Percentiles rank a stretch among this genome's conserved stretches.
phyloP scores from a whole-genome alignment of 139 green algal species.

The Volvox reticuliferus region DNA sequence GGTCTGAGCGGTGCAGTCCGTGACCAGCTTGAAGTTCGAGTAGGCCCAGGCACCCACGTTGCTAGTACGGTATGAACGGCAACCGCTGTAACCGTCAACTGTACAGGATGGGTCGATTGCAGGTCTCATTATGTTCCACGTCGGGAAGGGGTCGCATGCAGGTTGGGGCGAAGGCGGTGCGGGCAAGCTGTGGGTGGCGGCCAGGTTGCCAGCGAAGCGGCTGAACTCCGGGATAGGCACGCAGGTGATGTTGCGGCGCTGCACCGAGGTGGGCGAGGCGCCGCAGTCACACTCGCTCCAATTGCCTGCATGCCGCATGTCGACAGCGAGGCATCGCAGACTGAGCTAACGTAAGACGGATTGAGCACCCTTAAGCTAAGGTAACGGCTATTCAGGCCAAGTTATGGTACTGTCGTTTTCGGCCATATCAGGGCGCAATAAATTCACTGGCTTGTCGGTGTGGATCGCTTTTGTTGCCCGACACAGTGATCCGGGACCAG shows the following conservation, averaged over 20 bases:
- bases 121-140: background rate
- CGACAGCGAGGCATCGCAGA: too few relatives aligned
- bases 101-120: background rate
- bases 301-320: background rate
- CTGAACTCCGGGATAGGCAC: background rate
- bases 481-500: too few relatives aligned
- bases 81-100: background rate
- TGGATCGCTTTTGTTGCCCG: too few relatives aligned
- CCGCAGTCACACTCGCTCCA: conserved; percentile 20
- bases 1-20: conserved; percentile 24
- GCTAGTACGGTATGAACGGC: conserved; percentile 4
- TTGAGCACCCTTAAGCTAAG: too few relatives aligned
- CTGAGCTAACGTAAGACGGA: too few relatives aligned
- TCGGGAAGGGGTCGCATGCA: background rate
- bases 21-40: conserved; percentile 15
- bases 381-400: too few relatives aligned
- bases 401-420: too few relatives aligned
- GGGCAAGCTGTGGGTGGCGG: background rate
- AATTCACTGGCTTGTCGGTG: too few relatives aligned
- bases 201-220: background rate
- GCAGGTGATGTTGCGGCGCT: background rate
- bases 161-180: background rate
- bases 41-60: conserved; percentile 11
- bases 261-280: background rate
- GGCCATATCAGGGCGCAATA: too few relatives aligned